A percentile compares a stretch with the other conserved stretches of the same genome.
phyloP scores from a whole-genome alignment of 2,329 filamentous ascomycete species.

The Hypoxylon sp. region DNA sequence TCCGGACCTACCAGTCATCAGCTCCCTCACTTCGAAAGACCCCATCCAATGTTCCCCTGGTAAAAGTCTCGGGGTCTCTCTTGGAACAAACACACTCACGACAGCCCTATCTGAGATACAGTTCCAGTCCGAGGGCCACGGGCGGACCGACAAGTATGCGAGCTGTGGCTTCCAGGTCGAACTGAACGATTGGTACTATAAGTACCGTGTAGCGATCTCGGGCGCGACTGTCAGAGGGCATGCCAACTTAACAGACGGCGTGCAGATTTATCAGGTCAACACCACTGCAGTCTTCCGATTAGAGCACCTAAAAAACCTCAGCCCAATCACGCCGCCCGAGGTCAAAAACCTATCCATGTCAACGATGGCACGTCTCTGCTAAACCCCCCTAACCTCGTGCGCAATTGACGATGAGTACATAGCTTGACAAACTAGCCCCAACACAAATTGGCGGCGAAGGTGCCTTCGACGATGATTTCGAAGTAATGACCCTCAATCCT shows the following conservation, averaged over 20 bases:
- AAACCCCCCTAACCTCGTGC: too few species aligned
- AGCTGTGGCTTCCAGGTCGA: slow-evolving; percentile 10
- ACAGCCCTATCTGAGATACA: slow-evolving; percentile 16
- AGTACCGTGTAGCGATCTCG: slow-evolving; percentile 16
- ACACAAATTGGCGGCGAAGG: slow-evolving; percentile 10
- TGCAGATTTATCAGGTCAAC: slow-evolving; percentile 13
- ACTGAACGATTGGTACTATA: slow-evolving; percentile 16
- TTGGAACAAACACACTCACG: slow-evolving; percentile 3
- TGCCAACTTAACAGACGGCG: slow-evolving; percentile 14
- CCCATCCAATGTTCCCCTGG: slow-evolving; percentile 16
- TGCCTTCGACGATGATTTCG: slow-evolving; percentile 18
- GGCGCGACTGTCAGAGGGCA: slow-evolving; percentile 9
- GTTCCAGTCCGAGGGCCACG: slow-evolving; percentile 6
- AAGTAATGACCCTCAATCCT: neutral
- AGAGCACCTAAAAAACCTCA: slow-evolving; percentile 17
- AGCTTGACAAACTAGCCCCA: slow-evolving; percentile 6
- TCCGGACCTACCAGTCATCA: slow-evolving; percentile 6
- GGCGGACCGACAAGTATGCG: slow-evolving; percentile 5
- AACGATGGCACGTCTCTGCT: slow-evolving; percentile 13
- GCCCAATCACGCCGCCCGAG: slow-evolving; percentile 12
- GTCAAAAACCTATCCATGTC: slow-evolving; percentile 16
- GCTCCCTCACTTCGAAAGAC: neutral
- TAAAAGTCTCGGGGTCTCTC: slow-evolving; percentile 14
- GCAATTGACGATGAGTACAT: too few species aligned
- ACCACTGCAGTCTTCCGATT: slow-evolving; percentile 13